Evolutionary conservation across 495 filamentous ascomycete species (phyloP), one percentile per base, ranked within the genome.

Genomic region (Bacidia gigantensis): DNA sequence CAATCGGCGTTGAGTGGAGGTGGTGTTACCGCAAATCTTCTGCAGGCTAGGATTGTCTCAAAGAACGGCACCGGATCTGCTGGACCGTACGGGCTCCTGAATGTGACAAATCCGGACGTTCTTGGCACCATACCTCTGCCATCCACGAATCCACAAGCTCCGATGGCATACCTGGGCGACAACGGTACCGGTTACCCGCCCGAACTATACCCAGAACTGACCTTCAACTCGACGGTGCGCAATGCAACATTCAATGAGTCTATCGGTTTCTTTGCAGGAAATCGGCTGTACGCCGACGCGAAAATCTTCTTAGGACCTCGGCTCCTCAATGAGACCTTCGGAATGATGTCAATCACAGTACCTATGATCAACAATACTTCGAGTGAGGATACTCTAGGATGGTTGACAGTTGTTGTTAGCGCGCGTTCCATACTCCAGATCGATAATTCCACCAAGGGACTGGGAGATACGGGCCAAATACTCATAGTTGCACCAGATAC

Each of bases 311-410:
- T 89, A 1, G 87, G 87, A 0, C 87, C 87, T 0, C 65, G 80
- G 40, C 64, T 69, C 21, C 62, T 89, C 51, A 90, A 93, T 60
- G 62, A 70, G 14, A 78, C 75, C 0, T 84, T 79, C 46, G 80
- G 81, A n/a, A 60, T 93, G n/a, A 54, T 89, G n/a, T 93, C 87
- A 22, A 63, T 93, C 51, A 89, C 87, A 1, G 58, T 86, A 18
- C 84, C 86, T 0, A 77, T 93, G 25, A 71, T 86, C 50, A 78
- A 81, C 52, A 81, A 81, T 56, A 71, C 71, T 2, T 76, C 72
- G 10, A 51, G 58, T 39, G 64, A 65, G 14, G 75, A 81, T 50
- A 75, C 84, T 2, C 73, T 93, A 11, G 87, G 84, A 2, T 93
- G 46, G 43, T 39, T 49, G 29, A 89, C 85, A 2, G 62, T 86